These are phyloP conservation scores for Sclerotinia borealis DNA, from an alignment of 2,329 filamentous ascomycete species.

Conservation along the genomic window DNA sequence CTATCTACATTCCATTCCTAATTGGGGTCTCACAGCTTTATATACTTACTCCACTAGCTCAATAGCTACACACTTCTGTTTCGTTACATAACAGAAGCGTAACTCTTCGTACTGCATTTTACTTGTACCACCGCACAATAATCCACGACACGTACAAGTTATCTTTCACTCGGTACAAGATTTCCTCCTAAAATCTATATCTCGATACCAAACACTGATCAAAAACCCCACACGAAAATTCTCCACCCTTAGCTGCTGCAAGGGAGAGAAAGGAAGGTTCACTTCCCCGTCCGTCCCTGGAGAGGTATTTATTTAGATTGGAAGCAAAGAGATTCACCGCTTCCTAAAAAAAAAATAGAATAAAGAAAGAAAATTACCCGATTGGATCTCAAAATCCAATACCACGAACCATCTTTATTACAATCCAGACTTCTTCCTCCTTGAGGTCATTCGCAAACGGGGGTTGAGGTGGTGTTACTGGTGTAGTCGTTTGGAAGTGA, in stretches of 20 bases:
- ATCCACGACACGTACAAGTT: neutral
- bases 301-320: neutral
- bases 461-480: neutral
- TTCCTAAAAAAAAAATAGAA: neutral
- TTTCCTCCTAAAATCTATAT: neutral
- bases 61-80: neutral
- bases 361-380: neutral
- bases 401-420: conserved; percentile 4
- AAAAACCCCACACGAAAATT: neutral
- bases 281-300: neutral
- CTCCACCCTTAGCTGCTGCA: neutral
- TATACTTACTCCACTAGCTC: neutral
- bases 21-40: neutral
- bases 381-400: neutral
- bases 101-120: conserved; percentile 1
- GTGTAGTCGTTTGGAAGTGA: neutral
- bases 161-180: conserved; percentile 6
- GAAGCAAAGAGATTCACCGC: neutral
- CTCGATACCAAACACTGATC: neutral
- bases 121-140: neutral
- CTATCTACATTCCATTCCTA: neutral
- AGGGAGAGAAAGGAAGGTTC: neutral
- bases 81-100: neutral
- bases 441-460: conserved; percentile 6
- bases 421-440: neutral